phyloP scores from a whole-genome alignment of 2,329 filamentous ascomycete species.

The Zalaria obscura region DNA sequence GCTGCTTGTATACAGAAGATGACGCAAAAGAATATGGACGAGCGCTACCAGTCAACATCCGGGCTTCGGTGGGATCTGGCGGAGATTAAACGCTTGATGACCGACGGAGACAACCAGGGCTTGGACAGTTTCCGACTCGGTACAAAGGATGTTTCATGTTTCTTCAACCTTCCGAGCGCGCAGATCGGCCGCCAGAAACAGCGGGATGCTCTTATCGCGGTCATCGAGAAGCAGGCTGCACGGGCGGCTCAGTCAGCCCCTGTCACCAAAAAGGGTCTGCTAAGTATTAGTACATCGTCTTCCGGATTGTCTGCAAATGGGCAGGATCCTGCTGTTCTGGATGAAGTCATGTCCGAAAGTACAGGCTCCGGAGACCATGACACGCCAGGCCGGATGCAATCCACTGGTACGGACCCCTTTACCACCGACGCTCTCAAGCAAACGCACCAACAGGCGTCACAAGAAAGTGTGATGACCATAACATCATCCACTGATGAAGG shows the following conservation, averaged over 20 bases:
- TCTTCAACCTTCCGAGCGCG: slow-evolving; percentile 69
- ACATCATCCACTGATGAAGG: background rate
- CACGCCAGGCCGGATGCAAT: slow-evolving; percentile 2
- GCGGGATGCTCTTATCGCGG: slow-evolving; percentile 51
- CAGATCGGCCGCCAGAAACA: slow-evolving; percentile 73
- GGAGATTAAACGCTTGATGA: slow-evolving; percentile 58
- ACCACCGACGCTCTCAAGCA: background rate
- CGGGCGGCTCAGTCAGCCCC: slow-evolving; percentile 34
- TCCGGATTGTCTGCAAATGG: slow-evolving; percentile 16
- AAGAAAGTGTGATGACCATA: slow-evolving; percentile 7
- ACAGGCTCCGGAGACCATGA: slow-evolving; percentile 8
- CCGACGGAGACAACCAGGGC: slow-evolving; percentile 56
- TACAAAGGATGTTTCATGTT: slow-evolving; percentile 78
- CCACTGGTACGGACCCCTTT: background rate
- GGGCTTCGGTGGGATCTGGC: slow-evolving; percentile 72
- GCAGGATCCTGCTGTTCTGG: slow-evolving; percentile 12
- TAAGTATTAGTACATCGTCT: slow-evolving; percentile 33
- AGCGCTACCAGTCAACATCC: slow-evolving; percentile 80
- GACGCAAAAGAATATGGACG: slow-evolving; percentile 74
- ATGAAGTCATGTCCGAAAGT: slow-evolving; percentile 34
- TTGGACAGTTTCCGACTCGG: slow-evolving; percentile 64
- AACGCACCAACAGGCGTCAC: slow-evolving; percentile 12
- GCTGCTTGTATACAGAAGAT: slow-evolving; percentile 80
- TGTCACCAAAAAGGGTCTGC: slow-evolving; percentile 25
- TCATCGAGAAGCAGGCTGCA: slow-evolving; percentile 64